Evolutionary conservation across 805 yeast species (phyloP), one percentile per base, ranked within the genome.

Genomic region (Teunomyces tritomae): DNA sequence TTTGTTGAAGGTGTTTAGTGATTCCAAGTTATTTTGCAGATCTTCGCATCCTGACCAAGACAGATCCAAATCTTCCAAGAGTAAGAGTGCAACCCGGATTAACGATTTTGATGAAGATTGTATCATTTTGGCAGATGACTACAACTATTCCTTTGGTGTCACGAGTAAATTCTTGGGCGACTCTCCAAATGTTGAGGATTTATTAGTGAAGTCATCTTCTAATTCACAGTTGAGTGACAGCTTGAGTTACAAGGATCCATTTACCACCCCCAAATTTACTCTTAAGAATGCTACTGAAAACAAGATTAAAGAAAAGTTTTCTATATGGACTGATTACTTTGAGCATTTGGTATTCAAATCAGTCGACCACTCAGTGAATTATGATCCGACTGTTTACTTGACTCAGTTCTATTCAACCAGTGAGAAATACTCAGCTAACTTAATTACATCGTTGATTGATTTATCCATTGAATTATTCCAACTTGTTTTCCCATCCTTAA

Each of bases 381-480:
- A 62, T 49, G 78, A 73, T 44, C 71, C 76, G 0, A 51, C 53
- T 2, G 46, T 61, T 4, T 55, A 60, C 16, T 50, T 73, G 14
- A 49, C 59, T 37, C 59, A 58, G 8, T 52, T 53, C 14, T 65
- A 68, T 48, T 65, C 73, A 0, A 28, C 48, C 7, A 45, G 49
- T 13, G 56, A 64, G n/a, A 50, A 50, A 28, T 62, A 48, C 47
- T 56, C 73, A 0, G 49, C 71, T 0, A 55, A 53, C 20, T 55
- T 73, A 20, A 48, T 62, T 3, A 68, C 74, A 0, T 62, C 73
- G 3, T 61, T 87, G 2, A 77, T 89, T n/a, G 96, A 92, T 65
- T 61, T 78, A 2, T 84, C 97, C 0, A 82, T 92, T 58, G 89
- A 85, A 50, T 73, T 91, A 1, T 88, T 90, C 59, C 81, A 87